A percentile compares a stretch with the other conserved stretches of the same genome.
Conservation (phyloP, 192 early-diverging fungal species). For the Entrophospora sp. region DNA sequence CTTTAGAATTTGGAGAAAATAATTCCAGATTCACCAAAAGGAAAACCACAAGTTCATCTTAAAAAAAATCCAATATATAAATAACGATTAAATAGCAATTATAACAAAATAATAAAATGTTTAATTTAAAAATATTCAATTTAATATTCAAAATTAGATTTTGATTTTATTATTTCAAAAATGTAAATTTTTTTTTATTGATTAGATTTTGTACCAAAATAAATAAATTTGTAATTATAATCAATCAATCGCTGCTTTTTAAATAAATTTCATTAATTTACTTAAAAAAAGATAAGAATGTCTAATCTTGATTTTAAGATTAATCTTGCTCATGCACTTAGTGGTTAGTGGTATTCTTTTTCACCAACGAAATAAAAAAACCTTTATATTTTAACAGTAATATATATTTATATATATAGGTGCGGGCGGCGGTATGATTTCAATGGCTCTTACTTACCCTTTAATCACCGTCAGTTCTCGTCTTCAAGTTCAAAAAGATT, state of each 20-base stretch:
- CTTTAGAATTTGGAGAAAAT: conserved; percentile 56
- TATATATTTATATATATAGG: conserved; percentile 29
- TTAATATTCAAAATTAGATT: no score
- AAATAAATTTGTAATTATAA: no score
- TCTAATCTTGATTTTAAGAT: no score
- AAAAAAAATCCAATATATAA: conserved; percentile 6
- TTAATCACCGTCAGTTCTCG: conserved; percentile 71
- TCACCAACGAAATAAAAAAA: not conserved
- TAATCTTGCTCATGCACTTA: conserved; percentile 73
- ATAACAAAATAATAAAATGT: not conserved
- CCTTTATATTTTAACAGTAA: not conserved
- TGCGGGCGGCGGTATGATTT: conserved; percentile 81
- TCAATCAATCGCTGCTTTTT: no score
- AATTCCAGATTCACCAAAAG: conserved; percentile 45
- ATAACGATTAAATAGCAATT: not conserved
- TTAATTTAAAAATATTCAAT: not conserved
- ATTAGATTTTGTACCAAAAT: no score
- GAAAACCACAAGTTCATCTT: conserved; percentile 11
- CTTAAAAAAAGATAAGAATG: no score
- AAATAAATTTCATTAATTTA: no score
- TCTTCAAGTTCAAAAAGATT: conserved; percentile 70
- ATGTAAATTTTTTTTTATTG: no score
- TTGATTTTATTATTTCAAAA: no score
- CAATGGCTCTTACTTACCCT: conserved; percentile 93
- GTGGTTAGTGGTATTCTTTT: conserved; percentile 35